These are phyloP conservation scores for Candida koratica DNA, from an alignment of 805 yeast genomes.

Conservation along the genomic window DNA sequence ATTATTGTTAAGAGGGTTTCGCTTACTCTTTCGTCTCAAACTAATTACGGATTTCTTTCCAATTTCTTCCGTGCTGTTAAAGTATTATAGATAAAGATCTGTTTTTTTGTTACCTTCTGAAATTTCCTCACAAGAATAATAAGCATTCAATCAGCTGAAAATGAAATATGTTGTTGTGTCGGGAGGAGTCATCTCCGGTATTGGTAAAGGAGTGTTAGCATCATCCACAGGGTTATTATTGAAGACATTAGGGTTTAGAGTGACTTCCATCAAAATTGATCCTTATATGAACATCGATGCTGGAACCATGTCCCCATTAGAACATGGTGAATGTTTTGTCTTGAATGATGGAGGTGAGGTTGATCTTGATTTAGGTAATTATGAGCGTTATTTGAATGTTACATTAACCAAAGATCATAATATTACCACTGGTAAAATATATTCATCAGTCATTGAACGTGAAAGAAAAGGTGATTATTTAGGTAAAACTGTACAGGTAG, in stretches of 20 bases:
- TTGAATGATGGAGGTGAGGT: slow-evolving; percentile 99
- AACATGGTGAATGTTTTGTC: slow-evolving; percentile 98
- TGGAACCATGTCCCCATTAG: slow-evolving; percentile 98
- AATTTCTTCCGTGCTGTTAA: too few species aligned
- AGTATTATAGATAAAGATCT: too few species aligned
- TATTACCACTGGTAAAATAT: slow-evolving; percentile 97
- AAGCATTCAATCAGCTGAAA: slow-evolving; percentile 12
- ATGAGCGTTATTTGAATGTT: slow-evolving; percentile 92
- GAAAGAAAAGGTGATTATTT: slow-evolving; percentile 96
- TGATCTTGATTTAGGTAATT: slow-evolving; percentile 95
- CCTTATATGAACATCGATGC: slow-evolving; percentile 99
- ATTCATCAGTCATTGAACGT: slow-evolving; percentile 86
- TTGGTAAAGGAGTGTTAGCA: slow-evolving; percentile 98
- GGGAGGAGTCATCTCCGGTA: slow-evolving; percentile 99
- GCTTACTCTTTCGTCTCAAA: slow-evolving; percentile 3
- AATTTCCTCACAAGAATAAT: too few species aligned
- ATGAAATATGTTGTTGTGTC: slow-evolving; percentile 99
- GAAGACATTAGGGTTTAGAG: slow-evolving; percentile 91
- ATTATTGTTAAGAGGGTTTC: slow-evolving; percentile 42
- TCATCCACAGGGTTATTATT: slow-evolving; percentile 93
- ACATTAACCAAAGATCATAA: slow-evolving; percentile 92
- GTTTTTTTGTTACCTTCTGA: too few species aligned
- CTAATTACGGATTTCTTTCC: too few species aligned
- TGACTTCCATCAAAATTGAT: slow-evolving; percentile 96
- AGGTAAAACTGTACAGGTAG: slow-evolving; percentile 99